phyloP scores from a whole-genome alignment of 1,139 yeast species.

The Lizanozyma gosingica region DNA sequence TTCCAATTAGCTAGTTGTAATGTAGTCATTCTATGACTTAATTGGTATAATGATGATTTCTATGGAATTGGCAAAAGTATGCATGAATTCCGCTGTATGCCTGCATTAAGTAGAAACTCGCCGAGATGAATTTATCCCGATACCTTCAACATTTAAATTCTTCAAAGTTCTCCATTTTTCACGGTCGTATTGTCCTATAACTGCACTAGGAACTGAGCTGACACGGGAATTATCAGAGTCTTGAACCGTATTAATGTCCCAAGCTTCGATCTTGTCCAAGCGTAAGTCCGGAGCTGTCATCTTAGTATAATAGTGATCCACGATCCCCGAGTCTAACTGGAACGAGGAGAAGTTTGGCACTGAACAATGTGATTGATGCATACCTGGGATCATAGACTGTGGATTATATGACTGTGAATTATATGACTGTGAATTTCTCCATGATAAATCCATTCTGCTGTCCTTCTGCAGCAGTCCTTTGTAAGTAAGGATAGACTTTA shows the following conservation, averaged over 20 bases:
- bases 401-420: not conserved
- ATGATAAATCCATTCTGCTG: not conserved
- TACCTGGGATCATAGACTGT: not conserved
- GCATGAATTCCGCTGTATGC: no score
- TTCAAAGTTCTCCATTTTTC: constrained; percentile 56
- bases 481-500: constrained; percentile 15
- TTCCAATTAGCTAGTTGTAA: no score
- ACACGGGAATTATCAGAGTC: constrained; percentile 31
- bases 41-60: no score
- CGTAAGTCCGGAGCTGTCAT: not conserved
- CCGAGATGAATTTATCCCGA: no score
- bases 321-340: not conserved
- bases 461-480: not conserved
- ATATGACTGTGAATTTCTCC: not conserved
- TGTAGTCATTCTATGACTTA: no score
- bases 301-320: not conserved
- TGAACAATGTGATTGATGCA: not conserved
- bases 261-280: constrained; percentile 9
- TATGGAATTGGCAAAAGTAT: no score
- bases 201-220: constrained; percentile 49
- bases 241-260: constrained; percentile 32
- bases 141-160: constrained; percentile 10
- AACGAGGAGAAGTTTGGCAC: not conserved
- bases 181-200: constrained; percentile 54
- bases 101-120: no score